Conservation (phyloP, 1,284 basidiomycete species). For the Naganishia cerealis region DNA sequence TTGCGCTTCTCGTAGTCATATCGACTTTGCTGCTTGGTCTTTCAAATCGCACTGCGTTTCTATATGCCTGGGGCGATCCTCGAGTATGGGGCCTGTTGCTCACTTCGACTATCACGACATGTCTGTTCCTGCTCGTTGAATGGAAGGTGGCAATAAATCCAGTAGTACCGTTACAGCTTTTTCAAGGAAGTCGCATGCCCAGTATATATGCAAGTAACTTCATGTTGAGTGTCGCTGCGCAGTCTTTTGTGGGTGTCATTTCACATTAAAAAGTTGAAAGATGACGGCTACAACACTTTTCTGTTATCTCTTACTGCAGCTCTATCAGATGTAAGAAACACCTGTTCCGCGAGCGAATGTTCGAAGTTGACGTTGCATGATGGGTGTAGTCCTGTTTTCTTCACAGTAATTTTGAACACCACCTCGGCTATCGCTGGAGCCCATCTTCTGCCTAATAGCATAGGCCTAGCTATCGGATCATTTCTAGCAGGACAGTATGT, state of each 20-base stretch:
- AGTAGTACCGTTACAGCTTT: constrained; percentile 74
- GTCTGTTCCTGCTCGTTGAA: constrained; percentile 71
- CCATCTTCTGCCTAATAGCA: constrained; percentile 78
- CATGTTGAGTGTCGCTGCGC: constrained; percentile 65
- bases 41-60: constrained; percentile 77
- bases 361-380: neutral
- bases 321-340: constrained; percentile 40
- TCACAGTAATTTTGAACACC: constrained; percentile 48
- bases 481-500: constrained; percentile 78
- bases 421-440: constrained; percentile 54
- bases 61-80: constrained; percentile 72
- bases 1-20: constrained; percentile 67
- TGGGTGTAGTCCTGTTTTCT: constrained; percentile 48
- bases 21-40: constrained; percentile 74
- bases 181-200: constrained; percentile 68
- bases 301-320: constrained; percentile 27
- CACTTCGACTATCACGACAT: constrained; percentile 59
- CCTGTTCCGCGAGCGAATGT: constrained; percentile 14
- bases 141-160: constrained; percentile 69
- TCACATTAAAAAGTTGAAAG: neutral
- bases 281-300: neutral
- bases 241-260: constrained; percentile 63
- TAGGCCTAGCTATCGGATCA: constrained; percentile 77
- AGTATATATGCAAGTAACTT: constrained; percentile 46
- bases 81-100: constrained; percentile 67